phyloP scores from a whole-genome alignment of 2,329 filamentous ascomycete species.

The Aspergillus viridinutans region DNA sequence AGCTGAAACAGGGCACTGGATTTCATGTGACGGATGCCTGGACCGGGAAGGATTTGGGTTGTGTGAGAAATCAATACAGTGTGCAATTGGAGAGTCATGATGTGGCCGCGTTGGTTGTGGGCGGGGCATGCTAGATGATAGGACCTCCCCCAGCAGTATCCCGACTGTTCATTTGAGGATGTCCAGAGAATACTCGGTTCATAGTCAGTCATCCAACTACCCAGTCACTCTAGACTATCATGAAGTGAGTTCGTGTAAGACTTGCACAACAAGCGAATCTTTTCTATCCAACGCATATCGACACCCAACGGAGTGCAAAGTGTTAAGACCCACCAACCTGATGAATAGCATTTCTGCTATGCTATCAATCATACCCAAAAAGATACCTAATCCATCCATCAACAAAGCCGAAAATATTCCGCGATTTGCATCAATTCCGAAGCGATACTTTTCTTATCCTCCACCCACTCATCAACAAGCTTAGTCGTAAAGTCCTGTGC shows the following conservation, averaged over 20 bases:
- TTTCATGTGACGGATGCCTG: constrained; percentile 27
- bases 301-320: background rate
- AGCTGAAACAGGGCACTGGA: constrained; percentile 14
- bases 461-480: background rate
- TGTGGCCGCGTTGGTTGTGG: constrained; percentile 27
- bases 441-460: background rate
- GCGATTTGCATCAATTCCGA: background rate
- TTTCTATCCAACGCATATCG: background rate
- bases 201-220: too few relatives aligned
- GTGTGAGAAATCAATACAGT: constrained; percentile 22
- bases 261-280: too few relatives aligned
- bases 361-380: background rate
- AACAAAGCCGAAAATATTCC: background rate
- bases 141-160: background rate
- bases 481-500: constrained; percentile 24
- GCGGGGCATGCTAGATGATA: constrained; percentile 5
- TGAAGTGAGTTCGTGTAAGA: background rate
- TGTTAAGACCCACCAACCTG: background rate
- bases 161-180: background rate
- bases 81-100: constrained; percentile 26
- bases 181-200: background rate
- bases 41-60: constrained; percentile 28
- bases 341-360: background rate
- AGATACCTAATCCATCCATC: background rate
- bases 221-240: background rate